A percentile compares a stretch with the other conserved stretches of the same genome.
phyloP scores from a whole-genome alignment of 1,284 basidiomycete genomes.

The Melampsora occidentalis region DNA sequence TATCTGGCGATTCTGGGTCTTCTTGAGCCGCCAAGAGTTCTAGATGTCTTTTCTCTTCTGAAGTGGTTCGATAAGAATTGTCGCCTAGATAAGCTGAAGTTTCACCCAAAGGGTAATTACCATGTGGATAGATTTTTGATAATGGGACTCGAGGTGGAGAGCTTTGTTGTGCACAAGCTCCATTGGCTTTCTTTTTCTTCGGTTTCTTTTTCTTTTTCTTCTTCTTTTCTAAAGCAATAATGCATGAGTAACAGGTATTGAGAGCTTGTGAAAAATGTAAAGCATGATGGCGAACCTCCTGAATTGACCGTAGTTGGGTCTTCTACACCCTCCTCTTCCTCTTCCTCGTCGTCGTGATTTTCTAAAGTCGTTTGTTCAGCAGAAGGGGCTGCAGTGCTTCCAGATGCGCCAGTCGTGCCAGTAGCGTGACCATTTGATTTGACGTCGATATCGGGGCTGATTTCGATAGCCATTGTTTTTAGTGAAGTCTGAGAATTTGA shows the following conservation, averaged over 20 bases:
- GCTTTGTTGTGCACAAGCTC: conserved; percentile 60
- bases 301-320: no score
- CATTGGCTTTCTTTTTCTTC: conserved; percentile 50
- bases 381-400: no score
- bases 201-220: conserved; percentile 91
- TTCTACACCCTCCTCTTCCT: no score
- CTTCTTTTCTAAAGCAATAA: conserved; percentile 65
- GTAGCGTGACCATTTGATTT: no score
- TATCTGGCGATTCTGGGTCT: conserved; percentile 64
- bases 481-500: no score
- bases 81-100: conserved; percentile 87
- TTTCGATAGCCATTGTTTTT: no score
- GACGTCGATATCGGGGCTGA: no score
- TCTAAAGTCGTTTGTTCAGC: no score
- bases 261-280: no score
- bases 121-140: conserved; percentile 81
- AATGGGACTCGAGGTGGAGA: conserved; percentile 89
- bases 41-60: conserved; percentile 80
- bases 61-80: conserved; percentile 83
- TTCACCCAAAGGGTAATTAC: conserved; percentile 86
- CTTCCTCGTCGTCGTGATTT: no score
- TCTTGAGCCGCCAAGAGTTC: conserved; percentile 70
- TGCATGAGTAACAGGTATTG: neutral
- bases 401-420: no score
- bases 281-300: no score